These are phyloP conservation scores for Fusarium setosum DNA, from an alignment of 2,329 filamentous ascomycete species.

Conservation along the genomic window DNA sequence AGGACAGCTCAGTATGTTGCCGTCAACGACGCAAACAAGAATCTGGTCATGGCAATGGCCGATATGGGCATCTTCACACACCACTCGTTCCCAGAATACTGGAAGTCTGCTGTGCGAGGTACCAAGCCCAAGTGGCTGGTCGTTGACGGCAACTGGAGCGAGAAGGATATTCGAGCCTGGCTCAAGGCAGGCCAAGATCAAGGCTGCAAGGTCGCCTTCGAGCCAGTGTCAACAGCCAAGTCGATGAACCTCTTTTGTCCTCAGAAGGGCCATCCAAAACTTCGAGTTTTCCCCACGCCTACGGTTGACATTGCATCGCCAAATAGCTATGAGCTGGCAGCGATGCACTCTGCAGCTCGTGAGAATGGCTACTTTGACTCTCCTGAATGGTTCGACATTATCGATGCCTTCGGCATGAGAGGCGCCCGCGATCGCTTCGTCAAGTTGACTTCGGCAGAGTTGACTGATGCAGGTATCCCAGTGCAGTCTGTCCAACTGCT, in stretches of 20 bases:
- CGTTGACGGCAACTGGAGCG: constrained; percentile 88
- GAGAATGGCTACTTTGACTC: constrained; percentile 75
- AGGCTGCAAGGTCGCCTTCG: constrained; percentile 76
- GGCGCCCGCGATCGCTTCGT: constrained; percentile 80
- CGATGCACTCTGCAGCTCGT: constrained; percentile 81
- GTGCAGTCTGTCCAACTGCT: constrained; percentile 86
- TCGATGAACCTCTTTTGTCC: constrained; percentile 73
- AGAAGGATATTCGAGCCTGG: constrained; percentile 74
- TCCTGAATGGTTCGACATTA: constrained; percentile 79
- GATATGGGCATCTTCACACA: constrained; percentile 89
- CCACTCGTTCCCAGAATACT: constrained; percentile 64
- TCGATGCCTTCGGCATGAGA: constrained; percentile 82
- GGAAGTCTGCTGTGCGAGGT: constrained; percentile 68
- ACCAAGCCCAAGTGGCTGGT: constrained; percentile 80
- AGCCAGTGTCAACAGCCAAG: constrained; percentile 90
- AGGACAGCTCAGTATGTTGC: constrained; percentile 93
- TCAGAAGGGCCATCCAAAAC: constrained; percentile 50
- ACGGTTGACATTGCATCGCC: constrained; percentile 83
- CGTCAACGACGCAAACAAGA: constrained; percentile 85
- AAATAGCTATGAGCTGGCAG: constrained; percentile 82
- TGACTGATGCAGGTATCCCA: constrained; percentile 85
- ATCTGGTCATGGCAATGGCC: constrained; percentile 92
- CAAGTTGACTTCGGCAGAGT: constrained; percentile 69
- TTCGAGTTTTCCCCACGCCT: constrained; percentile 68
- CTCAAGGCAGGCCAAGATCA: constrained; percentile 68